Evolutionary conservation across 1,284 basidiomycete genomes (phyloP), one percentile per base, ranked within the genome.

Genomic region (Clitocybe nebularis): DNA sequence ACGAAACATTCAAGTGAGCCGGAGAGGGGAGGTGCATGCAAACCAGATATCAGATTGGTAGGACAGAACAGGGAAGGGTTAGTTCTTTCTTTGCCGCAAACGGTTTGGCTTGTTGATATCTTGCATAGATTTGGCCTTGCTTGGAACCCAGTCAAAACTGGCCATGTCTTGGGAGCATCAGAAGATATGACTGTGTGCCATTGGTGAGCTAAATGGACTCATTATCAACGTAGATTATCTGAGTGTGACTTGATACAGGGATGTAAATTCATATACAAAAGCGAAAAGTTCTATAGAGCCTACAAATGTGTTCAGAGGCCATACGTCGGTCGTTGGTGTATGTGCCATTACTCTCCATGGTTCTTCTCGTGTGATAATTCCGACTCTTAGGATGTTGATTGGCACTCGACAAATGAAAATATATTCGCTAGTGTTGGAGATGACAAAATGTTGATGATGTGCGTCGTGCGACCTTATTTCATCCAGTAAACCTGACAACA

Each of bases 371-470:
- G 39, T n/a, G n/a, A 17, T 14, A 28, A 4, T 26, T 22, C 4
- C 10, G 26, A 17, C 4, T 35, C 39, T 20, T 53, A 96, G 90
- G 96, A 99, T 60, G 94, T 99, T 2, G 93, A 96, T 51, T 99
- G 95, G 95, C 89, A 96, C 66, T 71, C 84, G 8, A 80, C 78
- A 14, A 75, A 89, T 60, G 91, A 93, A 45, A 82, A 85, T 53
- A 70, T 94, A 36, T 94, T 99, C 57, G 94, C 87, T 2, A 96
- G 93, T 50, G 95, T 97, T n/a, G 93, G 94, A 22, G 95, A 99
- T 56, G 95, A 99, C 63, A 89, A 88, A 58, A 82, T 89, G 74
- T 75, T 99, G 49, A 83, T 98, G 71, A 75, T 98, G 92, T 96
- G 58, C 57, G 58, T 52, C 13, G n/a, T n/a, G 41, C 19, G 19